Evolutionary conservation across 2,329 filamentous ascomycete species (phyloP).

Genomic region (Neophaeococcomyces aloes): DNA sequence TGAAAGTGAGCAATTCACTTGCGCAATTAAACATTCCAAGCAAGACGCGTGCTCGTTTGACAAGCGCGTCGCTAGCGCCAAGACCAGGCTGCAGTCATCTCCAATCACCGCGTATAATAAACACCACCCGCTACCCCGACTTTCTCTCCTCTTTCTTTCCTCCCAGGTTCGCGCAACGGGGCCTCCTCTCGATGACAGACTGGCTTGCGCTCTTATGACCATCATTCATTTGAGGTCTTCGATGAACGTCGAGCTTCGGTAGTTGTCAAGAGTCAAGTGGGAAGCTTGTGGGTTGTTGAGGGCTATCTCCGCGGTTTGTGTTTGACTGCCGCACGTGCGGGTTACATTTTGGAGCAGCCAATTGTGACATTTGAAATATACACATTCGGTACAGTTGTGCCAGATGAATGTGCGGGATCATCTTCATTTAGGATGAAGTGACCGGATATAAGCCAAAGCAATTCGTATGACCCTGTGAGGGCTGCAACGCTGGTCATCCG

Average conservation of each 20-base stretch:
- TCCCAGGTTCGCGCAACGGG: constrained; percentile 1
- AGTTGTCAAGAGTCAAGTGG: constrained; percentile 3
- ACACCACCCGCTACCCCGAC: neutral
- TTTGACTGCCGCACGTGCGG: neutral
- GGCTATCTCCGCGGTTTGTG: neutral
- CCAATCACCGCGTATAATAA: neutral
- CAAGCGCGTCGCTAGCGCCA: neutral
- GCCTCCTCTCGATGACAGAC: neutral
- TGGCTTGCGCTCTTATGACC: neutral
- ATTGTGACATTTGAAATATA: neutral
- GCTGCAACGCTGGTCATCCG: constrained; percentile 2
- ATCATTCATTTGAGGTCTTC: neutral
- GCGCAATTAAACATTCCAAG: no score
- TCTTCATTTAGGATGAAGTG: neutral
- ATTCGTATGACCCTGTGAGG: constrained; percentile 2
- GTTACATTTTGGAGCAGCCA: neutral
- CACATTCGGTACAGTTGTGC: neutral
- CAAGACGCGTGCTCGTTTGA: no score
- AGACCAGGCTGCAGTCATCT: neutral
- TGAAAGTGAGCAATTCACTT: no score
- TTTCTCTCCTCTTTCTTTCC: neutral
- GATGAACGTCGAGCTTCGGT: neutral
- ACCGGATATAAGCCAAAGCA: neutral
- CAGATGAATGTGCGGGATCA: neutral
- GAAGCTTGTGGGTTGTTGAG: neutral